Evolutionary conservation across 1,284 basidiomycete species (phyloP).

Genomic region (Apiotrichum laibachii): DNA sequence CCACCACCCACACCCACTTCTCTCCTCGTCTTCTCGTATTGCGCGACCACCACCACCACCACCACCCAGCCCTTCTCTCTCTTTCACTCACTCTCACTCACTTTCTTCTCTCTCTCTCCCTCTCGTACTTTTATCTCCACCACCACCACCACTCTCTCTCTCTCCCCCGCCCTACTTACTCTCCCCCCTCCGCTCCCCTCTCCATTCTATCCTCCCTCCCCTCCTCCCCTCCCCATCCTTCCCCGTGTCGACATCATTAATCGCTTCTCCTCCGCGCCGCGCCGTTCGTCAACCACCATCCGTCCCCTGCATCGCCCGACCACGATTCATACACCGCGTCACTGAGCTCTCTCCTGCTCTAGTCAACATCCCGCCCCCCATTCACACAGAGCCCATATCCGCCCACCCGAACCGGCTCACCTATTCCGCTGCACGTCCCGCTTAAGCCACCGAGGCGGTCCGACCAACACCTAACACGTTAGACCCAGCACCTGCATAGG

Average conservation of each 20-base stretch:
- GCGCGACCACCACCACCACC: too few species aligned
- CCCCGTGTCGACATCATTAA: neutral
- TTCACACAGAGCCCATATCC: neutral
- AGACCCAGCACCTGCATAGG: neutral
- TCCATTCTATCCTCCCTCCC: neutral
- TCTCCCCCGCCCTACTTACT: neutral
- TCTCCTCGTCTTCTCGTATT: too few species aligned
- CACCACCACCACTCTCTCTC: too few species aligned
- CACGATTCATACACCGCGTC: neutral
- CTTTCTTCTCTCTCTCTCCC: conserved; percentile 1
- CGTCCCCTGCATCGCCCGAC: neutral
- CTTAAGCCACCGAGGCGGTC: conserved; percentile 2
- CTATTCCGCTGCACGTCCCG: neutral
- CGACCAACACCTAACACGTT: neutral
- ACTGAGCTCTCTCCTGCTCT: neutral
- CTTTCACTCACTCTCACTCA: neutral
- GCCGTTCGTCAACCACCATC: neutral
- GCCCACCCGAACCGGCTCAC: neutral
- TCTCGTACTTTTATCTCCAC: too few species aligned
- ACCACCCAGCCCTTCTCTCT: conserved; percentile 3
- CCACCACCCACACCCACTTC: too few species aligned
- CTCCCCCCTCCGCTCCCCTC: neutral
- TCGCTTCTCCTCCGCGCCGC: neutral
- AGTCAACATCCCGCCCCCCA: neutral
- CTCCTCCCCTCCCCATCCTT: neutral